Base-by-base conservation (phyloP, 352 stramenopile species). In the Phytophthora aleatoria region DNA sequence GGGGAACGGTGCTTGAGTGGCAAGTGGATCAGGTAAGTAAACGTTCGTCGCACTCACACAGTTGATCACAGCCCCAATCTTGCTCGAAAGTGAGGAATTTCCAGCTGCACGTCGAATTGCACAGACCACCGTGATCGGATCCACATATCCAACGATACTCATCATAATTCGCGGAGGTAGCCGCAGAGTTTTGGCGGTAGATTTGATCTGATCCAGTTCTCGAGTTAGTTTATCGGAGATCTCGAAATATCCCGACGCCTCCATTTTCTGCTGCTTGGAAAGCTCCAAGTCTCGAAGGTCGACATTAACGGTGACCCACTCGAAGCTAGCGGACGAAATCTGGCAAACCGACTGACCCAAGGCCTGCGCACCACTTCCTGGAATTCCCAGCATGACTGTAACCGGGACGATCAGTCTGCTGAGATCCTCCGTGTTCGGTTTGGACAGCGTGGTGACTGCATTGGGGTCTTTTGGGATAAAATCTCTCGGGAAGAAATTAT, bases 341-440 rank as follows among this genome's bases (percentile, higher is more conserved):
- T 78, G 69, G 57, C 76, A 83, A 43, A 92, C 53, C 2, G 65
- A 78, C 10, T 67, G 8, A 1, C 74, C 61, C 49, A 92, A 80
- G 9, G 42, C 43, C 4, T 54, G 20, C 0, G 65, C 73, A 3
- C 75, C 73, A 64, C 85, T 94, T 42, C 85, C 83, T n/a, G 85
- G 85, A 11, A 94, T 75, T 0, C 85, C 85, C 5, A 94, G 5
- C 43, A 89, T 69, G 10, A 87, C 50, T 1, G 83, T 90, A 54
- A 94, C 55, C 1, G 85, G 79, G 1, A 92, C 56, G 13, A 67
- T 69, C 1, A 79, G 50, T 57, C 75, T 81, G 15, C 36, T 65
- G 7, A 63, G 20, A 26, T 81, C 67, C 1, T 61, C 33, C 4
- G 49, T 51, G 27, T 64, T 79, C 8, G 71, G 75, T 30, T 77